Evolutionary conservation across 2,329 filamentous ascomycete species (phyloP).

Genomic region (Scytalidium sp.): DNA sequence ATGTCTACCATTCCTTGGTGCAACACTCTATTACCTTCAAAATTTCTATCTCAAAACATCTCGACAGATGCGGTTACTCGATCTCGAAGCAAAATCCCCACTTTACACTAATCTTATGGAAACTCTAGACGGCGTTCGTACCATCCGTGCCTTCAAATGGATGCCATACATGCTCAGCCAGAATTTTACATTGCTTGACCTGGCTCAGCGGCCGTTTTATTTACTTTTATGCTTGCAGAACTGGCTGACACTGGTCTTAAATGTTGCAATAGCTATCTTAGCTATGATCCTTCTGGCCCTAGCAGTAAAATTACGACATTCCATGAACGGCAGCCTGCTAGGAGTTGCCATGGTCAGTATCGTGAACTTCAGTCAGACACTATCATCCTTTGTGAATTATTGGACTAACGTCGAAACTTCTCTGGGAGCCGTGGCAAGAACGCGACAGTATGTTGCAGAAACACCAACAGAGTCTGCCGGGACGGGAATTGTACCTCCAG

Average conservation of each 20-base stretch:
- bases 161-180: slow-evolving; percentile 3
- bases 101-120: slow-evolving; percentile 45
- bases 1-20: slow-evolving; percentile 3
- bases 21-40: slow-evolving; percentile 19
- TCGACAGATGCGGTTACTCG: slow-evolving; percentile 41
- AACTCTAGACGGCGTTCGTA: slow-evolving; percentile 40
- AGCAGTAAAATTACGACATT: slow-evolving; percentile 11
- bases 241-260: slow-evolving; percentile 41
- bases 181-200: slow-evolving; percentile 28
- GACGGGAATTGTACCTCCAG: background rate
- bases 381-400: slow-evolving; percentile 39
- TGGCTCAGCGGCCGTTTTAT: slow-evolving; percentile 42
- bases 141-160: slow-evolving; percentile 43
- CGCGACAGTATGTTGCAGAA: slow-evolving; percentile 49
- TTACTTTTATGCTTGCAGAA: slow-evolving; percentile 40
- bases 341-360: slow-evolving; percentile 40
- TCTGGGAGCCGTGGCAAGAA: slow-evolving; percentile 51
- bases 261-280: slow-evolving; percentile 36
- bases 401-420: slow-evolving; percentile 57
- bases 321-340: slow-evolving; percentile 3
- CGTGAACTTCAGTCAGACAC: slow-evolving; percentile 30
- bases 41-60: slow-evolving; percentile 42
- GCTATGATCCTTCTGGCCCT: slow-evolving; percentile 25
- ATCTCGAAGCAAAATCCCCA: slow-evolving; percentile 38
- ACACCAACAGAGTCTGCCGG: slow-evolving; percentile 17